Evolutionary conservation across 768 basidiomycete species (phyloP).

Genomic region (Rickenella mellea): DNA sequence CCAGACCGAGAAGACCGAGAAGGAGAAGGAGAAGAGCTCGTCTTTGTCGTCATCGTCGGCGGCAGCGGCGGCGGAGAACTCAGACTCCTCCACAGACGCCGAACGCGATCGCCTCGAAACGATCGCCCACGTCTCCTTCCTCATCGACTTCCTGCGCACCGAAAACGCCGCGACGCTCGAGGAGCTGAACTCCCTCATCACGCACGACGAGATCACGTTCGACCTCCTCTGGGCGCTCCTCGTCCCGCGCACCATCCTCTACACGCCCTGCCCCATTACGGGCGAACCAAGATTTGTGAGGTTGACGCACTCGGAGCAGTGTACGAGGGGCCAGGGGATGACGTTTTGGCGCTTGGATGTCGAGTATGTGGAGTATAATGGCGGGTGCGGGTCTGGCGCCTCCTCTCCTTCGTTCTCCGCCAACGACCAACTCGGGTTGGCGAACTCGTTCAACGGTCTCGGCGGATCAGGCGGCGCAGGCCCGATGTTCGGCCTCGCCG

Average conservation of each 20-base stretch:
- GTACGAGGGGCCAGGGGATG: constrained; percentile 8
- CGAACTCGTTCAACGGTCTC: too few relatives aligned
- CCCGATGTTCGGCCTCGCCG: background rate
- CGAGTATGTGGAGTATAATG: background rate
- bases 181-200: constrained; percentile 7
- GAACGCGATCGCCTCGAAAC: constrained; percentile 17
- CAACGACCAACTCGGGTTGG: too few relatives aligned
- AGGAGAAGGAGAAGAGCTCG: background rate
- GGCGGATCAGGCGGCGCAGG: too few relatives aligned
- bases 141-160: background rate
- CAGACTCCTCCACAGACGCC: constrained; percentile 28
- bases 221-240: constrained; percentile 24
- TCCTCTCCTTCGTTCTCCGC: background rate
- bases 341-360: constrained; percentile 5
- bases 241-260: constrained; percentile 13
- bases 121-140: background rate
- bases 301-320: constrained; percentile 3
- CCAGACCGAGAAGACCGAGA: background rate
- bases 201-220: constrained; percentile 14
- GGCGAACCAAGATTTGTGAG: constrained; percentile 9
- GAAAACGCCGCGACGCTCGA: background rate
- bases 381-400: too few relatives aligned
- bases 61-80: constrained; percentile 22
- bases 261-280: constrained; percentile 7
- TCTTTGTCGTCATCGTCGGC: too few relatives aligned